Percentiles rank a stretch among this genome's conserved stretches.
Conservation (phyloP, 2,329 filamentous ascomycete genomes). For the Leptoxyphium fumago region DNA sequence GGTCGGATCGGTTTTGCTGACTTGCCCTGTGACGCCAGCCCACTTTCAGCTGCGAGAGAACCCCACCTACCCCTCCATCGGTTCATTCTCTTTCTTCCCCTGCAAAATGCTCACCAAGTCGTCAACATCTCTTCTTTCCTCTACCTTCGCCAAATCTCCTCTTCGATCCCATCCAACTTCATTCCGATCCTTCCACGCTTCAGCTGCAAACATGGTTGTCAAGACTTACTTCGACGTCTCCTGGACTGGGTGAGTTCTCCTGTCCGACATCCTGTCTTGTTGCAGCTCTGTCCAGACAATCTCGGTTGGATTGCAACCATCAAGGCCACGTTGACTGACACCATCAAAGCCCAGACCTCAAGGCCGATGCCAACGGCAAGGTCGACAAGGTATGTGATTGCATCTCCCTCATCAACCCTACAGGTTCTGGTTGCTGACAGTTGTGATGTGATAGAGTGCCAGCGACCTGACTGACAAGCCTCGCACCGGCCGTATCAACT, state of each 20-base stretch:
- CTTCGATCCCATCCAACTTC: constrained; percentile 21
- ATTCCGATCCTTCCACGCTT: constrained; percentile 43
- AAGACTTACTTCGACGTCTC: constrained; percentile 46
- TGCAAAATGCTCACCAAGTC: constrained; percentile 7
- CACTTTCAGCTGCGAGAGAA: background rate
- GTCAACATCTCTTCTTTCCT: constrained; percentile 7
- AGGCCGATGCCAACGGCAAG: constrained; percentile 43
- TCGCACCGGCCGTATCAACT: constrained; percentile 68
- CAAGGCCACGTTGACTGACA: background rate
- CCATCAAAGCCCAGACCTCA: constrained; percentile 49
- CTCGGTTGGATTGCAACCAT: background rate
- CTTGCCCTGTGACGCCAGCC: background rate
- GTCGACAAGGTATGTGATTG: constrained; percentile 7
- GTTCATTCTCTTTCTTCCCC: background rate
- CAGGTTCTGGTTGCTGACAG: too few species aligned
- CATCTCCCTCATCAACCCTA: too few species aligned
- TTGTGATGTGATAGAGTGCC: constrained; percentile 6
- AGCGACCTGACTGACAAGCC: constrained; percentile 33
- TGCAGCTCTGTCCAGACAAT: constrained; percentile 12
- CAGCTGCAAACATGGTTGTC: constrained; percentile 59
- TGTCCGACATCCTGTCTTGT: constrained; percentile 15
- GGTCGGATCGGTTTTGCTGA: background rate
- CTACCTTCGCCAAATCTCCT: constrained; percentile 14
- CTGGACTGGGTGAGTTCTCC: constrained; percentile 7
- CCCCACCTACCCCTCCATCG: background rate